phyloP scores from a whole-genome alignment of 306 rosid species.

The Vigna reflexopilosa region DNA sequence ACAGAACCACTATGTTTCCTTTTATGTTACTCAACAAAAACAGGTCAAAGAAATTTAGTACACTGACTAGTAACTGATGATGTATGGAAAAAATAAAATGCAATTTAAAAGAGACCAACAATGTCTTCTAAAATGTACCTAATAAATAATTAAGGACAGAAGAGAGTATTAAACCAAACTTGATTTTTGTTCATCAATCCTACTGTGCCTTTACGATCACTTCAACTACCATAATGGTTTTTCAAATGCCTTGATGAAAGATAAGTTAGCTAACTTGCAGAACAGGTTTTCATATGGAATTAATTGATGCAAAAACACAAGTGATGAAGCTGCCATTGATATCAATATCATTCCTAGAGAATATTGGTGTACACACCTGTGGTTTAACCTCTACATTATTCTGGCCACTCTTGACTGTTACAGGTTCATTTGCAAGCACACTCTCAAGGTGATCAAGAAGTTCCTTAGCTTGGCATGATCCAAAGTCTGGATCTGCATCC shows the following conservation, averaged over 20 bases:
- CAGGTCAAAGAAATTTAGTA: neutral
- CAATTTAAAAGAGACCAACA: too few species aligned
- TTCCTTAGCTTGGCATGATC: slow-evolving; percentile 93
- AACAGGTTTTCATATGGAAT: too few species aligned
- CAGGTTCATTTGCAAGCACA: slow-evolving; percentile 93
- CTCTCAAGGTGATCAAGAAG: slow-evolving; percentile 93
- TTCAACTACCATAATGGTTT: too few species aligned
- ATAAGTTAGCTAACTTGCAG: too few species aligned
- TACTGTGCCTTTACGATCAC: too few species aligned
- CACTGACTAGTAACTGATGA: neutral
- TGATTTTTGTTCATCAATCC: too few species aligned
- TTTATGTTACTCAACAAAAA: neutral
- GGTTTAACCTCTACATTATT: slow-evolving; percentile 93
- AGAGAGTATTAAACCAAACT: too few species aligned
- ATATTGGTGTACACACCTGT: slow-evolving; percentile 65
- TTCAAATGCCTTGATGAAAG: too few species aligned
- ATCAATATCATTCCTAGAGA: slow-evolving; percentile 23
- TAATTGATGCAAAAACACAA: too few species aligned
- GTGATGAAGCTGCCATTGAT: neutral
- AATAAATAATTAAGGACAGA: too few species aligned
- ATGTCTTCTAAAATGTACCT: too few species aligned
- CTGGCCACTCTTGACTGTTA: slow-evolving; percentile 84
- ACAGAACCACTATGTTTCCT: slow-evolving; percentile 6
- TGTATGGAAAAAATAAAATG: too few species aligned
- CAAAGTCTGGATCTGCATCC: slow-evolving; percentile 87